Base-by-base conservation (phyloP, 208 protist species). In the Crithidia fasciculata region DNA sequence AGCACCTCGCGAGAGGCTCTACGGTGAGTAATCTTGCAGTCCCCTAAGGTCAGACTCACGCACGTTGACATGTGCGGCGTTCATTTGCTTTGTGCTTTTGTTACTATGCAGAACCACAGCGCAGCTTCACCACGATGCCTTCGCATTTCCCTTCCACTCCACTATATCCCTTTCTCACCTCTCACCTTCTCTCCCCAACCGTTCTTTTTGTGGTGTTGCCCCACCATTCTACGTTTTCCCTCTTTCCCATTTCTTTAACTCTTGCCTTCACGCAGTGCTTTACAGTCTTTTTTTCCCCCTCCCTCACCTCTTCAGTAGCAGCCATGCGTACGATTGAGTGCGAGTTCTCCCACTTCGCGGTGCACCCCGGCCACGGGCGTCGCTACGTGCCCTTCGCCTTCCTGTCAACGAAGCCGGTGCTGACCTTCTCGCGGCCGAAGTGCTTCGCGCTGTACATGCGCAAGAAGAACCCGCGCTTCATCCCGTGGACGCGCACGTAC, bases 391-490 rank as follows among this genome's bases (percentile, higher is more conserved):
- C 94, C 62, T 95, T 95, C 76, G 90, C 91, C 87, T 95, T 97
- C 71, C 86, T 96, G 78, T 97, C 95, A 63, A 98, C 95, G 81
- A 97, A 96, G 92, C 95, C 95, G 60, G 95, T 98, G 76, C 88
- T 98, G 88, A 94, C 93, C 62, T 98, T 98, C 86, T 80, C 86
- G 60, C 83, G 85, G 76, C 88, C 90, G 57, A 97, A 97, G 89
- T 96, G 92, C 86, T 90, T 93, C 64, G 90, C 82, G 47, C 79
- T 97, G 83, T 98, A 96, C 92, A 91, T 94, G 87, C 90, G 91
- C 83, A 98, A 98, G 92, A 98, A 97, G 92, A 98, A 98, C 90
- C 93, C 95, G 64, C 91, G 93, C 74, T 96, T 95, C 83, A 68
- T 98, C 68, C 82, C 84, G 74, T 98, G 95, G 95, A 98, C 95